Evolutionary conservation across 306 rosid genomes (phyloP), one percentile per base, ranked within the genome.

Genomic region (Erythrophleum fordii): DNA sequence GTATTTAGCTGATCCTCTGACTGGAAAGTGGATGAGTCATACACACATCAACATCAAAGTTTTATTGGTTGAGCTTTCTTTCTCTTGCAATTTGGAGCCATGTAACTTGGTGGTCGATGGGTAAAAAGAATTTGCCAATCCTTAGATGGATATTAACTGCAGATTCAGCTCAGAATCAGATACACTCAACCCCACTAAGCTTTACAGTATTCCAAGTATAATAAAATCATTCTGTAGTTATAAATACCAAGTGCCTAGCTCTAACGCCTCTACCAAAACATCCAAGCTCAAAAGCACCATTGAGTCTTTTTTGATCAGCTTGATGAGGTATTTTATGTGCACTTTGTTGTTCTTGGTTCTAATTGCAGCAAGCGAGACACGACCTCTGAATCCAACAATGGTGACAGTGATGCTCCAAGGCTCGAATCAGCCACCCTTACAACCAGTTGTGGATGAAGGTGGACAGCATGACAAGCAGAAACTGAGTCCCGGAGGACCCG

Each of bases 401-500:
- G 81, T 82, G 29, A 82, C 83, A 56, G 59, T 18, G 60, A 34
- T 69, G 41, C 22, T 68, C 0, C 22, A 44, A 72, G 80, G 56
- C 22, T 78, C 48, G 10, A 76, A 69, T 74, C 72, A 35, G 77
- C 34, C 64, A 37, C 65, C 85, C 12, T 73, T 78, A 7, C 83
- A 34, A 25, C 44, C 77, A 12, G 1, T 66, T 65, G 55, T 29
- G 6, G 68, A 58, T 52, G 52, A 58, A 55, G 71, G 34, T 34
- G 88, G 76, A 29, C 28, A 11, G 44, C 26, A 2, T 82, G 73
- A 75, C 2, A 59, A 62, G 60, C 80, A 66, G 17, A 73, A 93
- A 82, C 46, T 86, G 56, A 86, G 88, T 74, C 95, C 95, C 0
- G 97, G 88, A 29, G 97, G 97, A 51, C 97, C 97, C 31, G 97